Conservation (phyloP, 495 filamentous ascomycete species). For the Astrocystis sublimbata region DNA sequence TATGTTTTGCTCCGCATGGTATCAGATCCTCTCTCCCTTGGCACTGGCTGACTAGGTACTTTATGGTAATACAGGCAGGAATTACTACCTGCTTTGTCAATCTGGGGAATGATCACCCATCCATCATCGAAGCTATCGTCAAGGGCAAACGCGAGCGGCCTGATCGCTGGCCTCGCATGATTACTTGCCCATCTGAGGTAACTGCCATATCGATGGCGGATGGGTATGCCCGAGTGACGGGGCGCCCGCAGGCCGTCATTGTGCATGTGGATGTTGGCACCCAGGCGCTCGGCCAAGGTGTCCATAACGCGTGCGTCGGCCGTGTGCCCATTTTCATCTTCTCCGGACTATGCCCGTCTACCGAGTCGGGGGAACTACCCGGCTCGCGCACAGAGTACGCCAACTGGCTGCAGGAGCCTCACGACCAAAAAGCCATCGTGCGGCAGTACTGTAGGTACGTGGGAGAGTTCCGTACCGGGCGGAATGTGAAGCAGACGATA, state of each 20-base stretch:
- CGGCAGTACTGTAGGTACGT: constrained; percentile 75
- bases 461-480: constrained; percentile 71
- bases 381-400: constrained; percentile 78
- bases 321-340: constrained; percentile 75
- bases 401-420: constrained; percentile 81
- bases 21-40: too few relatives aligned
- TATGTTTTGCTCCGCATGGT: too few relatives aligned
- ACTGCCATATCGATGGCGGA: constrained; percentile 74
- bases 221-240: constrained; percentile 72
- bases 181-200: constrained; percentile 74
- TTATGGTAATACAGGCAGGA: constrained; percentile 50
- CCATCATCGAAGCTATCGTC: constrained; percentile 74
- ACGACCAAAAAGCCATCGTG: constrained; percentile 75
- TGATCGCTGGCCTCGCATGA: constrained; percentile 63
- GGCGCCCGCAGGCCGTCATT: constrained; percentile 73
- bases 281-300: constrained; percentile 73
- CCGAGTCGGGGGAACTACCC: constrained; percentile 70
- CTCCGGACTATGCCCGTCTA: constrained; percentile 73
- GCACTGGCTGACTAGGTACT: too few relatives aligned
- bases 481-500: constrained; percentile 78
- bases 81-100: constrained; percentile 76
- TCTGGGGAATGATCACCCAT: constrained; percentile 74
- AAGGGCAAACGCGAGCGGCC: constrained; percentile 59
- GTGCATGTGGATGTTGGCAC: constrained; percentile 83
- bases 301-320: constrained; percentile 75